These are phyloP conservation scores for Colletotrichum sp. DNA, from an alignment of 2,329 filamentous ascomycete genomes.

Conservation along the genomic window DNA sequence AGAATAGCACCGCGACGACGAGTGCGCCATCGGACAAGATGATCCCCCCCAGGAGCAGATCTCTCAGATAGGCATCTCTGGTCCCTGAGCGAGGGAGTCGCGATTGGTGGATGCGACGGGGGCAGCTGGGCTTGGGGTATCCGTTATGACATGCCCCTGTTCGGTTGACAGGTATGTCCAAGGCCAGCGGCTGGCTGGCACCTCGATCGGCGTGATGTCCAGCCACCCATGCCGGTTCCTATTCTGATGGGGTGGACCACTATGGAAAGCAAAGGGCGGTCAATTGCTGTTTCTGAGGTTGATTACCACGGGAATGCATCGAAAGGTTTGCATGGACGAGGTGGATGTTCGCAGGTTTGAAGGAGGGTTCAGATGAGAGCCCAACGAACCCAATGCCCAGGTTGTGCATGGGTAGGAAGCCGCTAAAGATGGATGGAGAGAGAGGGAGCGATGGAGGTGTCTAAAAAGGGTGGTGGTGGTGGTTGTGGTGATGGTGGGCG, in stretches of 20 bases:
- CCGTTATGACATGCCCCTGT: conserved; percentile 9
- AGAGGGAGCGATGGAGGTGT: background rate
- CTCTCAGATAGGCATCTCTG: background rate
- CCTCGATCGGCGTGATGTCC: background rate
- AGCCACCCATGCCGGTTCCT: background rate
- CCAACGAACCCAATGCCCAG: conserved; percentile 16
- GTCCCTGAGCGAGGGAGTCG: conserved; percentile 1
- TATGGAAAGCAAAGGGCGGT: conserved; percentile 12
- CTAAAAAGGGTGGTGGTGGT: background rate
- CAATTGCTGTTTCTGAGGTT: conserved; percentile 2
- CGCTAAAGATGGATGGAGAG: background rate
- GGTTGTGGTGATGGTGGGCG: background rate
- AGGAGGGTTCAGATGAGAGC: background rate
- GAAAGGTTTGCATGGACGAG: background rate
- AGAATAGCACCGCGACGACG: background rate
- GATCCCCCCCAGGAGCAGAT: background rate
- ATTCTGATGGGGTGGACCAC: background rate
- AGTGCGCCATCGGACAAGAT: conserved; percentile 5
- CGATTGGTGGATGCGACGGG: background rate
- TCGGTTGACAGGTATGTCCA: background rate
- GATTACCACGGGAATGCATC: background rate
- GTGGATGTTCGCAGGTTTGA: conserved; percentile 11
- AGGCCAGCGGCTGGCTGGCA: background rate
- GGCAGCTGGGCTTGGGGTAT: background rate
- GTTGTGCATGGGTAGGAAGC: background rate